Base-by-base conservation (phyloP, 2,329 filamentous ascomycete genomes). In the Hypoxylon sp. region DNA sequence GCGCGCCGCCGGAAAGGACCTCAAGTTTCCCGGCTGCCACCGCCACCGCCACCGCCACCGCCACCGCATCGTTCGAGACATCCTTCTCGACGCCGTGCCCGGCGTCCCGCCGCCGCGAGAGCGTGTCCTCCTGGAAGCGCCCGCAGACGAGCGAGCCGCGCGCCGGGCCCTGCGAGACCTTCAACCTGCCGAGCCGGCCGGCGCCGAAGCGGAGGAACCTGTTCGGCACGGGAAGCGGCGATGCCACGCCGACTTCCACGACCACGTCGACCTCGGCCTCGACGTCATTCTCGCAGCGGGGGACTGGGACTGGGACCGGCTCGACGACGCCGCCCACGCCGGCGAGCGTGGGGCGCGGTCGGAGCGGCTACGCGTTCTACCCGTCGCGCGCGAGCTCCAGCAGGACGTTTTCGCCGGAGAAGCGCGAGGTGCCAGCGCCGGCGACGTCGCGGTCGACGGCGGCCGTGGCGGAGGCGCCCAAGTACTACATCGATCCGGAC, bases 401-500 rank as follows among this genome's bases (percentile, higher is more conserved):
- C 7, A 34, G 39, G 2, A 50, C 49, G 17, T 13, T 11, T 10
- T 59, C 48, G 11, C 15, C 41, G 4, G 13, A 20, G n/a, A 64
- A 44, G 11, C 22, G 10, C 11, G 50, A 47, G 10, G 30, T 55
- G 4, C 17, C 28, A 3, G 50, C 59, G 0, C 56, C 37, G 15
- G 50, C 59, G 0, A 52, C 37, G 15, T 22, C 52, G 6, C 50
- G 24, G 8, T 32, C 43, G 8, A 4, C 19, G 8, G 4, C 19
- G 15, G 26, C 50, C 19, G 41, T 49, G 4, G 24, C 10, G 32
- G 50, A 56, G 19, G 10, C 24, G 20, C 34, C 61, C 6, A 64
- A 59, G 46, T 32, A 19, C 22, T 61, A 51, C 17, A 46, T 65
- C 15, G 67, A 65, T 32, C 48, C 44, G 2, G 43, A 62, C 19